A percentile compares a stretch with the other conserved stretches of the same genome.
phyloP scores from a whole-genome alignment of 805 yeast species.

The Ogataea allantospora region DNA sequence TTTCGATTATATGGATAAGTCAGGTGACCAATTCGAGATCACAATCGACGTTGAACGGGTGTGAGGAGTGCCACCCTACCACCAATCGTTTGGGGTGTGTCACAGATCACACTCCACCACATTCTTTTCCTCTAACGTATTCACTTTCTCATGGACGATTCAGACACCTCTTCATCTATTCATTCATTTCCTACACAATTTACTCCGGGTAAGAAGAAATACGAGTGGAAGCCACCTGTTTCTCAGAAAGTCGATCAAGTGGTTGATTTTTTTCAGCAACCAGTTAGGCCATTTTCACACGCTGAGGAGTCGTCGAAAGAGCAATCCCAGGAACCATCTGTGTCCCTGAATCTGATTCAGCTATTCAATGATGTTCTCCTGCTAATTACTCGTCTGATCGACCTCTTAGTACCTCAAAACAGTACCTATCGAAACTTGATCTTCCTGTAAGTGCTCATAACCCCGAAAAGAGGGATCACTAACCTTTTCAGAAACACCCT shows the following conservation, averaged over 20 bases:
- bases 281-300: constrained; percentile 10
- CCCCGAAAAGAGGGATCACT: constrained; percentile 9
- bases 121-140: neutral
- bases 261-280: constrained; percentile 19
- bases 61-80: constrained; percentile 7
- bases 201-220: constrained; percentile 1
- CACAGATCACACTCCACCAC: constrained; percentile 1
- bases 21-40: constrained; percentile 38
- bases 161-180: constrained; percentile 10
- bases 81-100: neutral
- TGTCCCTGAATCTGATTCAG: constrained; percentile 16
- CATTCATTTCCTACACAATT: constrained; percentile 3
- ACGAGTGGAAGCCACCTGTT: constrained; percentile 2
- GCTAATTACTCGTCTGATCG: constrained; percentile 19
- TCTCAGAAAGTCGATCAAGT: constrained; percentile 13
- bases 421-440: constrained; percentile 24
- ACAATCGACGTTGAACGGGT: constrained; percentile 40
- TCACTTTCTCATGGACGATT: constrained; percentile 7
- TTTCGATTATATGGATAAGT: constrained; percentile 28
- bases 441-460: constrained; percentile 25
- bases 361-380: constrained; percentile 19
- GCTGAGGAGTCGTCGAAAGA: neutral
- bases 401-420: constrained; percentile 22
- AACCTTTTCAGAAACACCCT: constrained; percentile 17
- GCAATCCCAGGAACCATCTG: constrained; percentile 1